Percentiles rank a stretch among this genome's conserved stretches.
phyloP scores from a whole-genome alignment of 2,329 filamentous ascomycete genomes.

The Fusarium lateritium region DNA sequence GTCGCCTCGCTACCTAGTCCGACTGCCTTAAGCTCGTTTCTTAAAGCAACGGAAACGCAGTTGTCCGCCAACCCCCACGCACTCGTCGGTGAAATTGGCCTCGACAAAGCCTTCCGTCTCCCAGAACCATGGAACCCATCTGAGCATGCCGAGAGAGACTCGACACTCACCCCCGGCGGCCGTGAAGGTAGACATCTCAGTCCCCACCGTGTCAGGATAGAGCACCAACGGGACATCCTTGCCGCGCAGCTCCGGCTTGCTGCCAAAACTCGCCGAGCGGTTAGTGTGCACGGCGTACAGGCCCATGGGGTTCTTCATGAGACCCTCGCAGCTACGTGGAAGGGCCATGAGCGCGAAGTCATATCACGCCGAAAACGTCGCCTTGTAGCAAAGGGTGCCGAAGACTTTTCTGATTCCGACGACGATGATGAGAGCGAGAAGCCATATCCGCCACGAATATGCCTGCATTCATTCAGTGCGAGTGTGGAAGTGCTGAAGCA shows the following conservation, averaged over 20 bases:
- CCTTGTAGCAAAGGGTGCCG: conserved; percentile 62
- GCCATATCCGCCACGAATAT: conserved; percentile 89
- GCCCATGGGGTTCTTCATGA: conserved; percentile 81
- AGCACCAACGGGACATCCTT: conserved; percentile 78
- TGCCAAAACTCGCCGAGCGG: conserved; percentile 74
- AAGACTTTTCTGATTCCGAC: conserved; percentile 60
- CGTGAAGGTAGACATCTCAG: conserved; percentile 78
- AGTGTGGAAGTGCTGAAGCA: conserved; percentile 81
- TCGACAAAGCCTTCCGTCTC: conserved; percentile 84
- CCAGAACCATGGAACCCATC: conserved; percentile 70
- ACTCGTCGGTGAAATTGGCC: conserved; percentile 82
- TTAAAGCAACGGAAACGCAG: conserved; percentile 68
- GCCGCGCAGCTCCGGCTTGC: conserved; percentile 79
- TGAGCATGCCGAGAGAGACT: conserved; percentile 47
- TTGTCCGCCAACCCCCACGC: conserved; percentile 73
- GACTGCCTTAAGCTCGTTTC: conserved; percentile 69
- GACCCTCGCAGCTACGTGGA: conserved; percentile 76
- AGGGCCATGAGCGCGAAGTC: conserved; percentile 75
- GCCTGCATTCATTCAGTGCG: conserved; percentile 94
- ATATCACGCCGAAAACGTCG: conserved; percentile 72
- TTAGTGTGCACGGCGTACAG: conserved; percentile 82
- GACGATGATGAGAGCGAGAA: conserved; percentile 55
- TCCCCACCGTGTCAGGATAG: conserved; percentile 75
- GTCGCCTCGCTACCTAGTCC: conserved; percentile 71
- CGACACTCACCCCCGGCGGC: conserved; percentile 74